Evolutionary conservation across 2,329 filamentous ascomycete genomes (phyloP).

Genomic region (Ascocoryne sarcoides): DNA sequence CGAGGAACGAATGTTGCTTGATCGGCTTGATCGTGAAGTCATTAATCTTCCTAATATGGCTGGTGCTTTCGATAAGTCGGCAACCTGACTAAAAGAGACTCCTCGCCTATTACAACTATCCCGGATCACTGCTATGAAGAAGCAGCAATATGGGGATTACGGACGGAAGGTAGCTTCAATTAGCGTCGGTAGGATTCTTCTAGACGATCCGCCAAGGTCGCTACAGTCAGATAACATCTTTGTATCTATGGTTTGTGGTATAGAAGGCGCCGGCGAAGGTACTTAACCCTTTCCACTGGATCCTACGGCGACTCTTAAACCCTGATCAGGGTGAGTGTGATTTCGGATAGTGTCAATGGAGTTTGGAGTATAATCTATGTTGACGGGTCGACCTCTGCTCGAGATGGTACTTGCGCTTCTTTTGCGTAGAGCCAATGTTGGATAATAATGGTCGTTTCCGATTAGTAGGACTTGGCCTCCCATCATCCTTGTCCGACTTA

Average conservation of each 20-base stretch:
- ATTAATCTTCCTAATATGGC: slow-evolving; percentile 9
- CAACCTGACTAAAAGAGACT: slow-evolving; percentile 9
- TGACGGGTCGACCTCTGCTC: not conserved
- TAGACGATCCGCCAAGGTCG: slow-evolving; percentile 6
- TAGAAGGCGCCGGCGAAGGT: slow-evolving; percentile 9
- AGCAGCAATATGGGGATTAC: slow-evolving; percentile 10
- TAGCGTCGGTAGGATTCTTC: slow-evolving; percentile 6
- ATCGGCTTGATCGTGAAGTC: slow-evolving; percentile 11
- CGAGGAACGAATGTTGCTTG: slow-evolving; percentile 7
- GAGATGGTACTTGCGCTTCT: slow-evolving; percentile 3
- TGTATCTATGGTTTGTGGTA: slow-evolving; percentile 9
- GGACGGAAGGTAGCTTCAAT: slow-evolving; percentile 13
- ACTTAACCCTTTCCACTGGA: not conserved
- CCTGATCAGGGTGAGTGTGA: not conserved
- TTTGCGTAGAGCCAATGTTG: slow-evolving; percentile 2
- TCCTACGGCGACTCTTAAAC: slow-evolving; percentile 1
- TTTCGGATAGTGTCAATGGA: not conserved
- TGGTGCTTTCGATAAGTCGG: slow-evolving; percentile 9
- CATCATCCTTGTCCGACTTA: slow-evolving; percentile 1
- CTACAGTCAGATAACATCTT: slow-evolving; percentile 1
- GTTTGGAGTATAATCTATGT: not conserved
- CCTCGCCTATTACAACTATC: slow-evolving; percentile 5
- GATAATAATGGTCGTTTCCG: slow-evolving; percentile 3
- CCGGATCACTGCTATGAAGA: slow-evolving; percentile 9
- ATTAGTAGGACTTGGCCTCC: slow-evolving; percentile 3